Evolutionary conservation across 371 early-diverging fungal species (phyloP), one percentile per base, ranked within the genome.

Genomic region (Lichtheimia corymbifera): DNA sequence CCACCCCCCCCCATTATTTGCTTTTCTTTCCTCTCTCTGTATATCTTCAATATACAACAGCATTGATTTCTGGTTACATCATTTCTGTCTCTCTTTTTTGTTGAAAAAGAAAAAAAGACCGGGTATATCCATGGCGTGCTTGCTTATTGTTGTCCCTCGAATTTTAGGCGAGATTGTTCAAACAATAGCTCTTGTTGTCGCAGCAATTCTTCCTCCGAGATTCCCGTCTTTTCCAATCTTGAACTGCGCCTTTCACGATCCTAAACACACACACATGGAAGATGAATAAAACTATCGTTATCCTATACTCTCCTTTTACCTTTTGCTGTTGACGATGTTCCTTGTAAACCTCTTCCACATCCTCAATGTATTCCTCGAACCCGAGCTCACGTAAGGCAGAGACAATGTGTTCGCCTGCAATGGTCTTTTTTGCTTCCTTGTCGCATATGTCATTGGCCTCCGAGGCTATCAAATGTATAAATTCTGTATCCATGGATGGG

Each of bases 361-460:
- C 93, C 40, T 83, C 79, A 9, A 97, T 81, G 70, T 95, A 99
- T 24, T 89, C 90, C 47, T 92, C 97, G 76, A 97, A 99, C 0
- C 98, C 99, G n/a, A 97, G 85, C 15, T 86, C 91, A 74, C 92
- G 85, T 50, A 99, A 78, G 5, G 99, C 96, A 6, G 88, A 68
- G 41, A 96, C 81, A 6, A 99, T 92, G 74, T 99, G 99, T 63
- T 99, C 98, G 20, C 95, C 94, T 0, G 94, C 92, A 60, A 99
- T 99, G 2, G 99, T 99, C 82, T 99, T 99, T 72, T 96, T 97
- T 13, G 91, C 84, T 59, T 97, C 97, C 68, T 94, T 95, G 71
- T 99, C 99, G 74, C 98, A 98, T 18, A 93, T 89, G 45, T 96
- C 96, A 76, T 99, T 99, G 12, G 99, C 95, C 64, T 96, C 94